Base-by-base conservation (phyloP, 2,329 filamentous ascomycete species). In the Arthrobotrys sphaeroides region DNA sequence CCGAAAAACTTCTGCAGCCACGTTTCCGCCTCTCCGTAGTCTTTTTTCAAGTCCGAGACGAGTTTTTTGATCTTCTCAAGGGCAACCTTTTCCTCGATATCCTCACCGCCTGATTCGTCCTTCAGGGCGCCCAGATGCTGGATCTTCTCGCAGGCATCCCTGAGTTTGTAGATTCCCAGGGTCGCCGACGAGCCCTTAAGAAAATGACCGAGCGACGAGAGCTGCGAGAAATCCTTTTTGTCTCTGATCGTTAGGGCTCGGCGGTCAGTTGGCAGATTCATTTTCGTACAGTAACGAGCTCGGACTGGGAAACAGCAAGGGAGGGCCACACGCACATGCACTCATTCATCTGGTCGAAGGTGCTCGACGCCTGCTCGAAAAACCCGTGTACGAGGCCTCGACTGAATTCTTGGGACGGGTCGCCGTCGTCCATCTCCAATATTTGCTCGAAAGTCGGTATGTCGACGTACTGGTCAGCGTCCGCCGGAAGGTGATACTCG, bases 161-260 rank as follows among this genome's bases (percentile, higher is more conserved):
- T 92, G 80, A 99, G 91, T 83, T 96, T 96, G 80, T 88, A 90
- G 66, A 98, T 88, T 49, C 95, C 95, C 64, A 99, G 87, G 2
- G 95, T 97, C 40, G 95, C 94, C 6, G 94, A 97, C 5, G 94
- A 98, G 74, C 95, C 95, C 84, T 99, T 99, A 79, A 99, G 87
- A 84, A 97, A 99, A 84, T 99, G 95, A 43, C 95, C 95, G 31
- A 97, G 89, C 62, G 88, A 87, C 33, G 93, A 96, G 38, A 98
- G 88, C 78, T 89, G 85, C n/a, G 84, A 83, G 69, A 98, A 88
- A 73, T 97, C 86, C 80, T 88, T 86, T 1, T 87, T 82, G 78
- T 88, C 83, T 78, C 93, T 55, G 18, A 38, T 55, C 9, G 26
- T 3, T n/a, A 22, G 18, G 20, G 5, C n/a, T n/a, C n/a, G 7